These are phyloP conservation scores for Protoeuglena noctilucae DNA, from an alignment of 139 green algal species.

Conservation along the genomic window DNA sequence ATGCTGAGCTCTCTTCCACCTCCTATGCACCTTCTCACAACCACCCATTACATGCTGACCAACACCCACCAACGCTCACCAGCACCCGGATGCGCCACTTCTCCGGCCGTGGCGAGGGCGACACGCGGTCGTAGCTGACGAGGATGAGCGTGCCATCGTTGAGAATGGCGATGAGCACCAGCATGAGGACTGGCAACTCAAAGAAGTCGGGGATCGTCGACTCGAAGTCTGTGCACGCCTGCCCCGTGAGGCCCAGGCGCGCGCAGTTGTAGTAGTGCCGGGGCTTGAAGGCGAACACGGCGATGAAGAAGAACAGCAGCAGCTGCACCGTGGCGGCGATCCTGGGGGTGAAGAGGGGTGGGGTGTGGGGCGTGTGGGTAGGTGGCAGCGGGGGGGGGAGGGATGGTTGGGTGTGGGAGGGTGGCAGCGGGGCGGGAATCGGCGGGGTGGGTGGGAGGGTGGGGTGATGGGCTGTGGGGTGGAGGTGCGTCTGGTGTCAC, in stretches of 20 bases:
- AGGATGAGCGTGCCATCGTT: conserved; percentile 80
- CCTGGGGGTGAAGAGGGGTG: neutral
- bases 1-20: too few relatives aligned
- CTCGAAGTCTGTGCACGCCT: neutral
- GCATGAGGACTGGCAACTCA: conserved; percentile 56
- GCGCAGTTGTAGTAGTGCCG: conserved; percentile 14
- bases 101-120: conserved; percentile 37
- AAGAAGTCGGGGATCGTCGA: conserved; percentile 2
- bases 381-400: too few relatives aligned
- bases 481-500: neutral
- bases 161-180: conserved; percentile 74
- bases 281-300: neutral
- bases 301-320: neutral
- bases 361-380: too few relatives aligned
- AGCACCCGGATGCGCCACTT: conserved; percentile 57
- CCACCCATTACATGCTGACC: too few relatives aligned
- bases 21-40: neutral
- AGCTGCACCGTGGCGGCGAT: conserved; percentile 1
- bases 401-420: neutral
- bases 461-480: neutral
- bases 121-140: conserved; percentile 59
- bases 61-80: conserved; percentile 35
- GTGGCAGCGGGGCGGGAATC: conserved; percentile 65
- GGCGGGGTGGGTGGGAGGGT: conserved; percentile 33
- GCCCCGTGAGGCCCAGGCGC: neutral